Conservation (phyloP, 768 basidiomycete species). For the Tricholoma hemisulphureum region DNA sequence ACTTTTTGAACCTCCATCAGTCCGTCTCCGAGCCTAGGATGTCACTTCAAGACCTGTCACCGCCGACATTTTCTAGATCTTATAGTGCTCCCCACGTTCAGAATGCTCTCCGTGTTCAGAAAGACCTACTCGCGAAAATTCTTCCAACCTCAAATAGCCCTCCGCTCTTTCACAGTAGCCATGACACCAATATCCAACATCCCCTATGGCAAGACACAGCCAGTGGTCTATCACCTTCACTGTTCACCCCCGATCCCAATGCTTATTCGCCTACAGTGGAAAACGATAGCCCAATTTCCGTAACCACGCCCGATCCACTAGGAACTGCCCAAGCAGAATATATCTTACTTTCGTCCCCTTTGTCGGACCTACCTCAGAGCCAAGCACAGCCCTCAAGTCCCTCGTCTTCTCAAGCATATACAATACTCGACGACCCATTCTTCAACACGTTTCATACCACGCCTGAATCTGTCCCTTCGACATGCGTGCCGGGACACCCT, state of each 20-base stretch:
- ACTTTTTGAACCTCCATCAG: neutral
- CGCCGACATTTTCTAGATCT: constrained; percentile 12
- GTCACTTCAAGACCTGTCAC: neutral
- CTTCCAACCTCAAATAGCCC: constrained; percentile 5
- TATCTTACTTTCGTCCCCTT: neutral
- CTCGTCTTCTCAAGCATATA: constrained; percentile 11
- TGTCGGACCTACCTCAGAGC: neutral
- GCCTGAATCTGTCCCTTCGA: neutral
- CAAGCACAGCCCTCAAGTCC: constrained; percentile 9
- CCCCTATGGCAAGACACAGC: neutral
- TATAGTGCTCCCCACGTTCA: constrained; percentile 10
- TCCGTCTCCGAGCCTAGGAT: neutral
- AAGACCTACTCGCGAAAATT: constrained; percentile 8
- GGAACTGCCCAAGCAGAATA: neutral
- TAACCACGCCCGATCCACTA: constrained; percentile 1
- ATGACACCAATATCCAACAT: constrained; percentile 9
- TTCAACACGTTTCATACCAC: constrained; percentile 13
- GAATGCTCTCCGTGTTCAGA: constrained; percentile 6
- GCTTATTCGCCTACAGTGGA: neutral
- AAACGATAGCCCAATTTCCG: constrained; percentile 5
- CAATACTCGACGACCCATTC: constrained; percentile 5
- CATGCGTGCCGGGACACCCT: neutral
- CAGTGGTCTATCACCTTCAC: constrained; percentile 5
- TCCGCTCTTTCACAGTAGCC: neutral
- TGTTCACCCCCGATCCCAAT: constrained; percentile 1